These are phyloP conservation scores for Misopates orontium DNA, from an alignment of 257 asterid genomes.

Conservation along the genomic window DNA sequence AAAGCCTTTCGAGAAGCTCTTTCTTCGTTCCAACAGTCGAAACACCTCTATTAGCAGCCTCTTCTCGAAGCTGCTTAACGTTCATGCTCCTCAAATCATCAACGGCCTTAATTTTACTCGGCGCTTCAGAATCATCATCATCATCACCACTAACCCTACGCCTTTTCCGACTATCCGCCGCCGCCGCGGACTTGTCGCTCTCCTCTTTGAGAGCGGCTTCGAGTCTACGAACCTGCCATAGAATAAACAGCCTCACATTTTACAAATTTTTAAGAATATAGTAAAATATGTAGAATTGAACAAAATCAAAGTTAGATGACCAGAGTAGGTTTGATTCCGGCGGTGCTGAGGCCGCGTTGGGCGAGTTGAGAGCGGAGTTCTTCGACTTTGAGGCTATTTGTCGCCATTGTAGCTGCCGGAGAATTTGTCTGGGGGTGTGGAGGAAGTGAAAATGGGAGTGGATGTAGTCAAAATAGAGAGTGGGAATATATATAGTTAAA, in stretches of 20 bases:
- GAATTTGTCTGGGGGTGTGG: constrained; percentile 7
- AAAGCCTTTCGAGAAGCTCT: constrained; percentile 71
- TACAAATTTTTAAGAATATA: background rate
- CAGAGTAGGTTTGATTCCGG: constrained; percentile 70
- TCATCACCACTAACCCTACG: constrained; percentile 43
- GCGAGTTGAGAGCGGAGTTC: constrained; percentile 62
- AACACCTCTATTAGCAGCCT: constrained; percentile 59
- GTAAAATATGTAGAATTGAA: background rate
- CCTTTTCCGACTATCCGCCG: constrained; percentile 48
- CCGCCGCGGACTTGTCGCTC: constrained; percentile 34
- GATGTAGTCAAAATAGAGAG: no score
- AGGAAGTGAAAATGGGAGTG: background rate
- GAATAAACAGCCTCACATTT: no score
- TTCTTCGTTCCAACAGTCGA: constrained; percentile 61
- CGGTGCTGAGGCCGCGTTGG: constrained; percentile 71
- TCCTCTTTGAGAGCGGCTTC: constrained; percentile 56
- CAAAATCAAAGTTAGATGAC: constrained; percentile 27
- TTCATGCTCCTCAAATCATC: constrained; percentile 57
- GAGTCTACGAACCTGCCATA: constrained; percentile 65
- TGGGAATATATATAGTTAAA: no score
- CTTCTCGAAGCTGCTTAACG: constrained; percentile 70
- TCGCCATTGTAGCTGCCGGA: constrained; percentile 39
- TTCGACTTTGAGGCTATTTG: constrained; percentile 58
- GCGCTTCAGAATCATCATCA: constrained; percentile 39
- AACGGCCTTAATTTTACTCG: constrained; percentile 43